phyloP scores from a whole-genome alignment of 352 stramenopile genomes.

The Pythium vanterpoolii region DNA sequence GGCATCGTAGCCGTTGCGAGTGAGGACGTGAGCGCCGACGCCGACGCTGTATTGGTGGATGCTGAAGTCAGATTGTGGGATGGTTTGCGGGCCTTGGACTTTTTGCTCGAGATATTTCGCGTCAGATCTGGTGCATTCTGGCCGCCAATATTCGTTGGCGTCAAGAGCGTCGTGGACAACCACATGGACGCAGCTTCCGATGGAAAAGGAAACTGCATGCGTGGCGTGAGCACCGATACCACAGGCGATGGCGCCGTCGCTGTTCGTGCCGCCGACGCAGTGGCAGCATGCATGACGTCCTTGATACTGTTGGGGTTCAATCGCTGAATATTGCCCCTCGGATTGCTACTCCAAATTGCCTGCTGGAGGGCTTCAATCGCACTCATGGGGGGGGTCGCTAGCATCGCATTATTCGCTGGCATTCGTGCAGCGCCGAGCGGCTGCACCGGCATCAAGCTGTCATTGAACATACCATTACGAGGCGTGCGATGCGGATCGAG shows the following conservation, averaged over 20 bases:
- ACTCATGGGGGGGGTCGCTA: conserved; percentile 1
- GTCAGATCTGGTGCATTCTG: conserved; percentile 13
- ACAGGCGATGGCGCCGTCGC: conserved; percentile 3
- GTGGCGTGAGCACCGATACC: background rate
- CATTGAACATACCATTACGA: conserved; percentile 10
- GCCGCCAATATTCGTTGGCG: conserved; percentile 1
- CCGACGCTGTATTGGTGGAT: background rate
- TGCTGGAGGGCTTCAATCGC: conserved; percentile 29
- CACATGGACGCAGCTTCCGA: conserved; percentile 8
- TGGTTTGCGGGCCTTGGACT: conserved; percentile 17
- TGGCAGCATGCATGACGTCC: conserved; percentile 16
- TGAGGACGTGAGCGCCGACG: conserved; percentile 1
- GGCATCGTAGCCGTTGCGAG: background rate
- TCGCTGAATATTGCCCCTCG: conserved; percentile 11
- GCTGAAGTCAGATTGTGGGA: background rate
- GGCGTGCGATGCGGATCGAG: conserved; percentile 23
- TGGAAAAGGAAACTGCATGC: conserved; percentile 7
- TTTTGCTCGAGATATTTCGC: conserved; percentile 24
- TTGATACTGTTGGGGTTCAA: conserved; percentile 23
- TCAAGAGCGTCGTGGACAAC: conserved; percentile 9
- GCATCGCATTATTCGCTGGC: background rate
- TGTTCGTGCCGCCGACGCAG: conserved; percentile 7
- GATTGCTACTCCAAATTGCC: conserved; percentile 24
- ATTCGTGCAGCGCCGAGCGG: conserved; percentile 1
- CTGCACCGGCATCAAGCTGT: conserved; percentile 20